A percentile compares a stretch with the other conserved stretches of the same genome.
These are phyloP conservation scores for Artemisia argyi DNA, from an alignment of 129 eudicot genomes.

Conservation along the genomic window DNA sequence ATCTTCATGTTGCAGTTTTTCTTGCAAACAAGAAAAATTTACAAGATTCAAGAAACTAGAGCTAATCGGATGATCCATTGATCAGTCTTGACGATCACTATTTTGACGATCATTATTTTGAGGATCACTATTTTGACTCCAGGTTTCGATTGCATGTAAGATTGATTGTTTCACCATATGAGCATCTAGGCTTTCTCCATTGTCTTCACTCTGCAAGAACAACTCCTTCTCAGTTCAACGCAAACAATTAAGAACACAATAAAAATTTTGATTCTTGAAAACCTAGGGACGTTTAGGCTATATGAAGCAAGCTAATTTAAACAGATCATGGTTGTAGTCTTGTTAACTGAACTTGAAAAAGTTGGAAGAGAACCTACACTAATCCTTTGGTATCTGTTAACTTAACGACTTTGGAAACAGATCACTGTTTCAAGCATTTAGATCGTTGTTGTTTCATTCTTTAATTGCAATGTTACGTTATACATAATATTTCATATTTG, in stretches of 20 bases:
- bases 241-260: neutral
- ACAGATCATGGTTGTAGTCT: no score
- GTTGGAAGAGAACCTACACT: no score
- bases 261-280: no score
- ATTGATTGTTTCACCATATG: slow-evolving; percentile 75
- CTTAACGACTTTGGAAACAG: no score
- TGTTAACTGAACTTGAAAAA: no score
- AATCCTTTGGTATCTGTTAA: no score
- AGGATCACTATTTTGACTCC: slow-evolving; percentile 52
- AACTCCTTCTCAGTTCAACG: neutral
- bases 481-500: no score
- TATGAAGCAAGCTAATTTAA: no score
- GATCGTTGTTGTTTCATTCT: no score
- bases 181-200: slow-evolving; percentile 59
- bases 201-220: slow-evolving; percentile 59
- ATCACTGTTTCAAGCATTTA: no score
- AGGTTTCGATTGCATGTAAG: slow-evolving; percentile 64
- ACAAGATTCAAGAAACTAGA: slow-evolving; percentile 17
- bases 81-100: slow-evolving; percentile 45
- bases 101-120: slow-evolving; percentile 38
- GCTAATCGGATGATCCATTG: slow-evolving; percentile 5
- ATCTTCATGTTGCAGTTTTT: slow-evolving; percentile 26
- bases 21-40: slow-evolving; percentile 13
- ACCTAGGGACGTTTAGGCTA: no score
- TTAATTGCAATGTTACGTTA: no score